Evolutionary conservation across 73 alveolate species (phyloP).

Genomic region (Tetrahymena borealis): DNA sequence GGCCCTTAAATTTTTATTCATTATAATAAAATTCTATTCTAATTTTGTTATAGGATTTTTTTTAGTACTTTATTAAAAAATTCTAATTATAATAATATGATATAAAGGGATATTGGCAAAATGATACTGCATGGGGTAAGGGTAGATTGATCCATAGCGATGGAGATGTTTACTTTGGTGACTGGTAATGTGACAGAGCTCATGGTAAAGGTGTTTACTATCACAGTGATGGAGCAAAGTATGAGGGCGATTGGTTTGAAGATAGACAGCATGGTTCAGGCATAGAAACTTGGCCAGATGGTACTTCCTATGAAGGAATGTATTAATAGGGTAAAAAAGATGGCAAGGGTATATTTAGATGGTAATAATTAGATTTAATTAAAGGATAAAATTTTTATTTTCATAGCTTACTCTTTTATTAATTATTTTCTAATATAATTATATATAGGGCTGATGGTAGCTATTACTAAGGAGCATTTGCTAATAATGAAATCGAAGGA

Average conservation of each 20-base stretch:
- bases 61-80: background rate
- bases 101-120: slow-evolving; percentile 41
- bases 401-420: too few relatives aligned
- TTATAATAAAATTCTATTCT: background rate
- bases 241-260: slow-evolving; percentile 47
- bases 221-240: slow-evolving; percentile 41
- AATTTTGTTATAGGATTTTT: background rate
- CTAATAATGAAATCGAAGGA: slow-evolving; percentile 55
- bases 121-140: slow-evolving; percentile 66
- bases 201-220: slow-evolving; percentile 46
- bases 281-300: slow-evolving; percentile 47
- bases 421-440: background rate
- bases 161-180: slow-evolving; percentile 66
- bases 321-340: slow-evolving; percentile 29
- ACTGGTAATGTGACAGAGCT: slow-evolving; percentile 60
- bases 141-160: slow-evolving; percentile 65
- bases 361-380: background rate
- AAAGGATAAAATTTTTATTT: too few relatives aligned
- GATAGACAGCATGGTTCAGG: slow-evolving; percentile 41
- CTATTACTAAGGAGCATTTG: slow-evolving; percentile 48
- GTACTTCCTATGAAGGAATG: slow-evolving; percentile 26
- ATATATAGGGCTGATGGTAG: slow-evolving; percentile 56
- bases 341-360: slow-evolving; percentile 35
- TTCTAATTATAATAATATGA: background rate
- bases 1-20: background rate